phyloP scores from a whole-genome alignment of 2,329 filamentous ascomycete genomes.

The Botrytis galanthina region DNA sequence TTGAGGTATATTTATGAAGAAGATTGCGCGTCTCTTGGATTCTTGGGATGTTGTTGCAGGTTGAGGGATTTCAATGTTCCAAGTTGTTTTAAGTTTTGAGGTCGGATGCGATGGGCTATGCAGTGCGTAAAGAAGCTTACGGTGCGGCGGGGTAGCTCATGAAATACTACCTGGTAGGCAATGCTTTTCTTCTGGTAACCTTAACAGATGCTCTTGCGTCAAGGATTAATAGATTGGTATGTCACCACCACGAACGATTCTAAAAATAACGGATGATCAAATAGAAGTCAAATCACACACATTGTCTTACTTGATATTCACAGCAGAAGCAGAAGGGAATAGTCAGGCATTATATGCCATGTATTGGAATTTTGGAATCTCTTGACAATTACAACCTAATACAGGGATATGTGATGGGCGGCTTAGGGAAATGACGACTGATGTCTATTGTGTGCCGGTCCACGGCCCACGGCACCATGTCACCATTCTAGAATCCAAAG shows the following conservation, averaged over 20 bases:
- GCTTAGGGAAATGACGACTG: conserved; percentile 8
- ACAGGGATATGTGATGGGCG: background rate
- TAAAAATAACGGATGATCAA: background rate
- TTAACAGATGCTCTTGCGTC: background rate
- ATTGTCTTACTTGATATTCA: background rate
- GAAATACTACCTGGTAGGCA: background rate
- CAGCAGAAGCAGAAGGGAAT: background rate
- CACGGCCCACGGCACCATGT: background rate
- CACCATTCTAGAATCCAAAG: background rate
- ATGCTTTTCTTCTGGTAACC: background rate
- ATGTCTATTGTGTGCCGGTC: background rate
- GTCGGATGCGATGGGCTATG: background rate
- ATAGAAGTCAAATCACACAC: background rate
- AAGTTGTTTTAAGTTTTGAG: background rate
- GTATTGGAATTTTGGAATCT: background rate
- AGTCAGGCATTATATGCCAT: background rate
- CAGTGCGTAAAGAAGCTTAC: conserved; percentile 7
- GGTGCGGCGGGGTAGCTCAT: conserved; percentile 21
- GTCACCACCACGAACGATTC: background rate
- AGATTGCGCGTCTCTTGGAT: background rate
- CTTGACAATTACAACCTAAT: background rate
- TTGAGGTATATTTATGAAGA: background rate
- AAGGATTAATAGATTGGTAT: background rate
- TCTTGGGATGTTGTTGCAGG: background rate
- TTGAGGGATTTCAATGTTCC: background rate